These are phyloP conservation scores for Trichoderma breve DNA, from an alignment of 2,329 filamentous ascomycete genomes.

Conservation along the genomic window DNA sequence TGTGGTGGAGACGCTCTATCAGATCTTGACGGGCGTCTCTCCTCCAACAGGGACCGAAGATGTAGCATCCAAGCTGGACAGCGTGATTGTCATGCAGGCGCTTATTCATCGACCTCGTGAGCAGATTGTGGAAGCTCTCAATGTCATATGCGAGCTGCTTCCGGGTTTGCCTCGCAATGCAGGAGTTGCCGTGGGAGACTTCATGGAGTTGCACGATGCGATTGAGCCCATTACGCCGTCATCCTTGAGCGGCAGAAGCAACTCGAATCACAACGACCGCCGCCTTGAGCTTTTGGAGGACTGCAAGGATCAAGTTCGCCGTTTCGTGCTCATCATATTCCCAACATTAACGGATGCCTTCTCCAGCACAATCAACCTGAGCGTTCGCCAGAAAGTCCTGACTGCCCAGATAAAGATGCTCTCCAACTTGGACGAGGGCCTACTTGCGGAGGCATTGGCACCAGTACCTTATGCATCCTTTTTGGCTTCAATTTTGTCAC, in stretches of 20 bases:
- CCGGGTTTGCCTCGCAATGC: slow-evolving; percentile 65
- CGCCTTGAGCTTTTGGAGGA: slow-evolving; percentile 75
- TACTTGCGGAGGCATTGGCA: slow-evolving; percentile 81
- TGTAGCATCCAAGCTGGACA: slow-evolving; percentile 83
- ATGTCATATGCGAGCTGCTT: slow-evolving; percentile 93
- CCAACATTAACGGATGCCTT: slow-evolving; percentile 95
- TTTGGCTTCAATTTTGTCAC: slow-evolving; percentile 88
- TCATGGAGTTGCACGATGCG: slow-evolving; percentile 42
- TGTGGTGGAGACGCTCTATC: slow-evolving; percentile 94
- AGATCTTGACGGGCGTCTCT: slow-evolving; percentile 93
- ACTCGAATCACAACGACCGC: slow-evolving; percentile 67
- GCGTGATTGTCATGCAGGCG: slow-evolving; percentile 97
- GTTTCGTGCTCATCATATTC: slow-evolving; percentile 89
- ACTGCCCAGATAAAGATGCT: slow-evolving; percentile 98
- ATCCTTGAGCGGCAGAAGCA: slow-evolving; percentile 31
- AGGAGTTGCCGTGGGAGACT: slow-evolving; percentile 43
- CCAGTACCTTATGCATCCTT: slow-evolving; percentile 95
- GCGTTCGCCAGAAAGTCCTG: slow-evolving; percentile 90
- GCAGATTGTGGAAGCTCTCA: slow-evolving; percentile 94
- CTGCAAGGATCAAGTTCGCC: slow-evolving; percentile 84
- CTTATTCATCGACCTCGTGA: slow-evolving; percentile 93
- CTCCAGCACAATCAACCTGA: slow-evolving; percentile 94
- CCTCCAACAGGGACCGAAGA: slow-evolving; percentile 77
- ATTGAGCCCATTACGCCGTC: slow-evolving; percentile 43
- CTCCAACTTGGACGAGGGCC: slow-evolving; percentile 82